phyloP scores from a whole-genome alignment of 164 flowering plant species.

The Dillenia suffruticosa region DNA sequence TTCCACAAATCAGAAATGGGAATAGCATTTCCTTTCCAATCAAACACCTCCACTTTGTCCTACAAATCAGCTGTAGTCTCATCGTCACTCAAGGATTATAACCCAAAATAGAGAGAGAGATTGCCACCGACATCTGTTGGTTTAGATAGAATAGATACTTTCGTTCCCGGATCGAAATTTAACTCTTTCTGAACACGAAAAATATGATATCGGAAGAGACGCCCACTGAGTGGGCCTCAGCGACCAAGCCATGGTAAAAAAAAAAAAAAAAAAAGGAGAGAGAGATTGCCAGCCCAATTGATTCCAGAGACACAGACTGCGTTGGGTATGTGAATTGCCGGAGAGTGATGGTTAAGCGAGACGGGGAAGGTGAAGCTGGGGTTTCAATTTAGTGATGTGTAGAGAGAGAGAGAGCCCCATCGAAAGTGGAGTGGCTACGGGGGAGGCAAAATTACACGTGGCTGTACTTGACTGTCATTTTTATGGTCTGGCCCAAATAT shows the following conservation, averaged over 20 bases:
- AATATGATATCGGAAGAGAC: too few relatives aligned
- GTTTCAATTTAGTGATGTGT: neutral
- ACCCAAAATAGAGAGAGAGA: neutral
- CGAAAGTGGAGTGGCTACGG: neutral
- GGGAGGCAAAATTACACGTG: slow-evolving; percentile 1
- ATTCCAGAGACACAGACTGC: slow-evolving; percentile 20
- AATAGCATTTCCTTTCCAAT: slow-evolving; percentile 63
- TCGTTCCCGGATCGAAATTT: too few relatives aligned
- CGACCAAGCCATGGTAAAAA: too few relatives aligned
- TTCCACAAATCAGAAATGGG: slow-evolving; percentile 85
- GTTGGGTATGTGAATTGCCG: slow-evolving; percentile 1
- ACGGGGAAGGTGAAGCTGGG: slow-evolving; percentile 1
- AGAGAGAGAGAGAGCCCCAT: neutral
- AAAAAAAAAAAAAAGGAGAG: neutral
- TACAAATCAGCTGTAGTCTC: slow-evolving; percentile 18
- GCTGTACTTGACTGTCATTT: neutral
- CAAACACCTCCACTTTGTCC: slow-evolving; percentile 63
- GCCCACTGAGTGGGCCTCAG: too few relatives aligned
- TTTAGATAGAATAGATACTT: neutral
- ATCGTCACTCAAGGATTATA: slow-evolving; percentile 21
- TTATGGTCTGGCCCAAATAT: too few relatives aligned
- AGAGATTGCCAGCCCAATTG: slow-evolving; percentile 33
- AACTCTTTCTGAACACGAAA: too few relatives aligned
- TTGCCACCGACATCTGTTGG: neutral
- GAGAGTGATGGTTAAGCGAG: neutral